Evolutionary conservation across 2,329 filamentous ascomycete species (phyloP).

Genomic region (Diaporthe sp.): DNA sequence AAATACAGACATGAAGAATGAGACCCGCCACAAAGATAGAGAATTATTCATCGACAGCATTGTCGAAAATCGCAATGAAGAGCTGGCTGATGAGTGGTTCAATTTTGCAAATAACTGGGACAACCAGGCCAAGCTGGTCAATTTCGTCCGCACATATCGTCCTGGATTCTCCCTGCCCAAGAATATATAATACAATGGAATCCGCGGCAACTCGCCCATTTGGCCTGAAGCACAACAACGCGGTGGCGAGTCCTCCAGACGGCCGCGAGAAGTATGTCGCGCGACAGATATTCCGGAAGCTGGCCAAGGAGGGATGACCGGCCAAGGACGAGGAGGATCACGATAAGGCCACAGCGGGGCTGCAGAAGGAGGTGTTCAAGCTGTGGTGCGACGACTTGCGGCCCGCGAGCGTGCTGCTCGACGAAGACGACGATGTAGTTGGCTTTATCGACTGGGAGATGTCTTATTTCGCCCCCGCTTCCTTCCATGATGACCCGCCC

Average conservation of each 20-base stretch:
- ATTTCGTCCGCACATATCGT: background rate
- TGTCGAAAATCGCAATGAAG: background rate
- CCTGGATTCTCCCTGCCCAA: background rate
- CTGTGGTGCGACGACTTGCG: constrained; percentile 39
- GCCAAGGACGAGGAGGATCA: background rate
- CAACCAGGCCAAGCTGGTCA: constrained; percentile 11
- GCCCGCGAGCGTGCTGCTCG: constrained; percentile 26
- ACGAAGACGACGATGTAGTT: constrained; percentile 22
- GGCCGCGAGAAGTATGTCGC: constrained; percentile 52
- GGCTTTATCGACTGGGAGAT: constrained; percentile 35
- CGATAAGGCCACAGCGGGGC: background rate
- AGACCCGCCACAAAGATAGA: background rate
- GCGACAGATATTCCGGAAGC: constrained; percentile 51
- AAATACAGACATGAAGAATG: no score
- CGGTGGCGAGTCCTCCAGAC: constrained; percentile 49
- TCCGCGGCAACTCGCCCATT: constrained; percentile 48
- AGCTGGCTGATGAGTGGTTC: background rate
- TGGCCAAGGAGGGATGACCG: constrained; percentile 40
- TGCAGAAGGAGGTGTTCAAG: constrained; percentile 10
- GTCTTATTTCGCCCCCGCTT: constrained; percentile 25
- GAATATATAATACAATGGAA: background rate
- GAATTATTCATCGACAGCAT: constrained; percentile 22
- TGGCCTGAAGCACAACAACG: constrained; percentile 56
- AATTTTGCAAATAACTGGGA: background rate
- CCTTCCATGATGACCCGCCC: constrained; percentile 4